Evolutionary conservation across 2,329 filamentous ascomycete genomes (phyloP).

Genomic region (Calonectria naviculata): DNA sequence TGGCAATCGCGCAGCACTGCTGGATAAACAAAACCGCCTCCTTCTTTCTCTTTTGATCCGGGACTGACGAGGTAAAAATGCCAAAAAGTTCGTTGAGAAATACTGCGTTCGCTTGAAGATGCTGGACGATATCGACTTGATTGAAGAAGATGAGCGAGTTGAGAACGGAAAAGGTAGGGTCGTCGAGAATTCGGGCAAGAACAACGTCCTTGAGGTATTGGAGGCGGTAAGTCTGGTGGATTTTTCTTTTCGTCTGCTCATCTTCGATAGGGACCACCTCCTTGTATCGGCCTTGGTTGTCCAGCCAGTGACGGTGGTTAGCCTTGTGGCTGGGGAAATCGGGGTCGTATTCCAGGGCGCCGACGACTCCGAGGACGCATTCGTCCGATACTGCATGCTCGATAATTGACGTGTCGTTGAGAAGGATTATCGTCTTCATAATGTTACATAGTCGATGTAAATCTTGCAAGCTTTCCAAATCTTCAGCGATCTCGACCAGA

Average conservation of each 20-base stretch:
- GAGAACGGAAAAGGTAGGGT: slow-evolving; percentile 96
- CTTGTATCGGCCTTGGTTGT: slow-evolving; percentile 90
- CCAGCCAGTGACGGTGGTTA: slow-evolving; percentile 93
- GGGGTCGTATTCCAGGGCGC: slow-evolving; percentile 96
- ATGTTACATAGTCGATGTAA: slow-evolving; percentile 95
- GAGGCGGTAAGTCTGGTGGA: slow-evolving; percentile 94
- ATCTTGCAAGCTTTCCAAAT: slow-evolving; percentile 87
- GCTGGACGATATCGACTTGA: slow-evolving; percentile 96
- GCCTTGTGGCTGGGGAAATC: slow-evolving; percentile 98
- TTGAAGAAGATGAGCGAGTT: slow-evolving; percentile 99
- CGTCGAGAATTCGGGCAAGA: slow-evolving; percentile 92
- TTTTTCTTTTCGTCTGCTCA: slow-evolving; percentile 83
- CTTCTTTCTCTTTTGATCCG: slow-evolving; percentile 81
- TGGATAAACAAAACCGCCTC: slow-evolving; percentile 97
- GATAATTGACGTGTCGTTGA: slow-evolving; percentile 96
- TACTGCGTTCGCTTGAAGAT: slow-evolving; percentile 82
- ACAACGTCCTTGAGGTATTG: slow-evolving; percentile 99
- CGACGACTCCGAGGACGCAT: slow-evolving; percentile 90
- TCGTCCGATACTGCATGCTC: slow-evolving; percentile 93
- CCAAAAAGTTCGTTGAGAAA: slow-evolving; percentile 90
- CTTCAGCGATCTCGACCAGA: slow-evolving; percentile 88
- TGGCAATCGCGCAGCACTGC: slow-evolving; percentile 93
- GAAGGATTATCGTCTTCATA: slow-evolving; percentile 94
- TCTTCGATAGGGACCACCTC: slow-evolving; percentile 96
- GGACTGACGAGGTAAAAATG: slow-evolving; percentile 78